Base-by-base conservation (phyloP, 306 rosid genomes). In the Malus sieversii region DNA sequence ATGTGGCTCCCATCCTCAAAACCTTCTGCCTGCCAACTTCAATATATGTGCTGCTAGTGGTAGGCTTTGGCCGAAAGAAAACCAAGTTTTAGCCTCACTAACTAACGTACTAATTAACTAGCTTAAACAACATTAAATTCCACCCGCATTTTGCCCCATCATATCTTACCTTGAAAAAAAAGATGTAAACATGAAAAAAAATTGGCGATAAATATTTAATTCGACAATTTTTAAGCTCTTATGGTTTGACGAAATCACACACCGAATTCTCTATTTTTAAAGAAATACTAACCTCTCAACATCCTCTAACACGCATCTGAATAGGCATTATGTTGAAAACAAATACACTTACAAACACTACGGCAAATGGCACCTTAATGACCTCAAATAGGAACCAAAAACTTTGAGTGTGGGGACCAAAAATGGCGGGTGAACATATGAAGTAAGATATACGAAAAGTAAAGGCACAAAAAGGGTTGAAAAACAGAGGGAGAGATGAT, bases 401-500 rank as follows among this genome's bases (percentile, higher is more conserved):
- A 48, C 20, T 40, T 60, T 42, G 23, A 59, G 77, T 38, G 76
- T 42, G 30, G 29, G 33, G 6, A 35, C 23, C 53, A 71, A 76
- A 66, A 59, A 46, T 14, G 53, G 53, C 2, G 1, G 19, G 19
- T 46, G 53, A 14, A 46, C 7, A 46, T 13, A 14, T 46, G 19
- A 46, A 14, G 53, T 4, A 46, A 46, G 53, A 46, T 14, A 65
- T n/a, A 33, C 44, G 32, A 15, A 35, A 27, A 33, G 22, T 0
- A 4, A 48, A 11, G 12, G 9, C 73, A 58, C 73, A 58, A 65
- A 67, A 9, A 22, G 88, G 71, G 77, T 75, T 72, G 80, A 81
- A 45, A 79, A 79, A 64, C 30, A 42, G 79, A 13, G 81, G 80
- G 69, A 16, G 65, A 73, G 84, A 79, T 81, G 89, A 87, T 81